Evolutionary conservation across 306 rosid species (phyloP), one percentile per base, ranked within the genome.

Genomic region (Casuarina glauca): DNA sequence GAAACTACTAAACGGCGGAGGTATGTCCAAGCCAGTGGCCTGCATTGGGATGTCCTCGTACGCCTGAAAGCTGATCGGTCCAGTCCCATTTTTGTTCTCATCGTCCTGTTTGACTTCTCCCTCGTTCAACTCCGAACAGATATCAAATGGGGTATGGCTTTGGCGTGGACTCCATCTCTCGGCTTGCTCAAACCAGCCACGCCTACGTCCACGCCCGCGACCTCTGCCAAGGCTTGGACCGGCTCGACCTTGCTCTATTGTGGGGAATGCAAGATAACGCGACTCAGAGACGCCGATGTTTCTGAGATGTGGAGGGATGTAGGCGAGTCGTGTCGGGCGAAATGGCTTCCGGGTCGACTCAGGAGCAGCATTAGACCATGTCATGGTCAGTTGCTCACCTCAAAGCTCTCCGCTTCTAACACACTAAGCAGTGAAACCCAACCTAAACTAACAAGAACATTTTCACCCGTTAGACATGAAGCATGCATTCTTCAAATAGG

Each of bases 31-130:
- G 10, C 97, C 97, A 36, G 88, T 92, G 5, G 93, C 90, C 82
- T 92, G 96, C 38, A 92, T 96, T 0, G 97, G 97, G 76, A 92
- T 92, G 67, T 90, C 97, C 51, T 92, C 97, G 38, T 92, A 92
- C 0, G 96, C 97, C 81, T 83, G 93, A 13, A 92, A 92, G 62
- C 90, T 92, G 3, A 38, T 62, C 42, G 69, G 36, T 44, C 32
- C 68, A 9, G 68, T 12, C 8, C 2, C 32, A 13, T 20, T 54
- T 9, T 54, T n/a, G 32, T 42, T 5, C 17, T 62, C 69, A 5
- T 15, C 69, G 1, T 63, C 46, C 6, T 32, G 88, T 4, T 16
- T 4, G 13, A 77, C 67, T 5, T 76, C 63, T 9, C 69, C 50
- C 4, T 80, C 69, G 2, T 58, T 83, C 2, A 83, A 55, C 26